Conservation (phyloP, 2,329 filamentous ascomycete genomes). For the Curvularia eragrostidis region DNA sequence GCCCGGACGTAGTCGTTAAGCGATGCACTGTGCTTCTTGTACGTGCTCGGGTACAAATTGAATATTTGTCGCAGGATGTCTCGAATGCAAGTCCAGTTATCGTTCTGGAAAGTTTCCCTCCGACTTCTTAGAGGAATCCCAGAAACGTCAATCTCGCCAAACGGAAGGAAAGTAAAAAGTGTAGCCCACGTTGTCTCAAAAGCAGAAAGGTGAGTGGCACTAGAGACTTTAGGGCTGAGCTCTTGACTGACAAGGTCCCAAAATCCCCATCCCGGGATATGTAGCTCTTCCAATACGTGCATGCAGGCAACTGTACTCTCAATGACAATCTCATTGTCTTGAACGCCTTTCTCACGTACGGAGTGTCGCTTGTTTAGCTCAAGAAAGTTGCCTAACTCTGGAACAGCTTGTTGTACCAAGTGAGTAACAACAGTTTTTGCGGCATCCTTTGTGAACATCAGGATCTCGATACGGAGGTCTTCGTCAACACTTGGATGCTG, state of each 20-base stretch:
- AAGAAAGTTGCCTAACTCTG: slow-evolving; percentile 53
- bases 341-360: slow-evolving; percentile 58
- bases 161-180: slow-evolving; percentile 62
- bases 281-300: slow-evolving; percentile 49
- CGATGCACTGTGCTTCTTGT: slow-evolving; percentile 48
- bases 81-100: slow-evolving; percentile 60
- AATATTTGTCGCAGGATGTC: slow-evolving; percentile 57
- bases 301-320: slow-evolving; percentile 58
- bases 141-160: slow-evolving; percentile 58
- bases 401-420: slow-evolving; percentile 43
- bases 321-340: slow-evolving; percentile 51
- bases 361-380: slow-evolving; percentile 53
- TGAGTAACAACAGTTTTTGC: slow-evolving; percentile 49
- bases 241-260: slow-evolving; percentile 54
- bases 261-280: slow-evolving; percentile 47
- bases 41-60: slow-evolving; percentile 54
- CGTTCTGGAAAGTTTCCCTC: slow-evolving; percentile 49
- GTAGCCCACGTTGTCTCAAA: slow-evolving; percentile 52
- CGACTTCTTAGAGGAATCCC: slow-evolving; percentile 56
- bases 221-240: slow-evolving; percentile 29
- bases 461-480: slow-evolving; percentile 23
- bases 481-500: slow-evolving; percentile 32
- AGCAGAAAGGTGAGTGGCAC: slow-evolving; percentile 34
- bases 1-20: slow-evolving; percentile 63
- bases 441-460: slow-evolving; percentile 43